These are phyloP conservation scores for Alliaria petiolata DNA, from an alignment of 345 rosid genomes.

Conservation along the genomic window DNA sequence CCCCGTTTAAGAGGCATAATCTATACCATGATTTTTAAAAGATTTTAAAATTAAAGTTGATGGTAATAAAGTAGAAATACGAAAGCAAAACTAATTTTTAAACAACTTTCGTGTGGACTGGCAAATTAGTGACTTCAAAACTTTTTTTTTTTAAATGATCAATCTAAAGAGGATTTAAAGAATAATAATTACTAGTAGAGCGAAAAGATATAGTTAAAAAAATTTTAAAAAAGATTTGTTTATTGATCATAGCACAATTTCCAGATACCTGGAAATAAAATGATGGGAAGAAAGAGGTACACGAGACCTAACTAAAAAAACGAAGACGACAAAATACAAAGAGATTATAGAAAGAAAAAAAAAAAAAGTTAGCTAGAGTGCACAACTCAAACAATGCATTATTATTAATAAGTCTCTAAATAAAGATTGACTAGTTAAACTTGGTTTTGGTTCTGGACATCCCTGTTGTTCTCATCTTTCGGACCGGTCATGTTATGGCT, in stretches of 20 bases:
- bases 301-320: neutral
- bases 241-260: conserved; percentile 19
- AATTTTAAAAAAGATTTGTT: neutral
- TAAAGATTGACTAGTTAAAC: conserved; percentile 12
- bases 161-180: neutral
- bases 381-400: conserved; percentile 33
- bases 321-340: neutral
- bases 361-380: conserved; percentile 9
- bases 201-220: no score
- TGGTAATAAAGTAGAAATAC: no score
- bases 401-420: conserved; percentile 28
- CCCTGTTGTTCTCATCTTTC: neutral
- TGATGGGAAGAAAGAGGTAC: conserved; percentile 6
- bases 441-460: conserved; percentile 20
- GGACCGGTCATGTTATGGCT: neutral
- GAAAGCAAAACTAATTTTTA: neutral
- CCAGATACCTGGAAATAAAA: conserved; percentile 22
- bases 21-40: no score
- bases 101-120: neutral
- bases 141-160: neutral
- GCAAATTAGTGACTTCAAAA: neutral
- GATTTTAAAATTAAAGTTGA: no score
- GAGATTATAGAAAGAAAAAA: neutral
- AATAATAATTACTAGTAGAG: no score
- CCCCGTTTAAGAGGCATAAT: no score